These are phyloP conservation scores for Cordyceps farinosa DNA, from an alignment of 2,329 filamentous ascomycete species.

Conservation along the genomic window DNA sequence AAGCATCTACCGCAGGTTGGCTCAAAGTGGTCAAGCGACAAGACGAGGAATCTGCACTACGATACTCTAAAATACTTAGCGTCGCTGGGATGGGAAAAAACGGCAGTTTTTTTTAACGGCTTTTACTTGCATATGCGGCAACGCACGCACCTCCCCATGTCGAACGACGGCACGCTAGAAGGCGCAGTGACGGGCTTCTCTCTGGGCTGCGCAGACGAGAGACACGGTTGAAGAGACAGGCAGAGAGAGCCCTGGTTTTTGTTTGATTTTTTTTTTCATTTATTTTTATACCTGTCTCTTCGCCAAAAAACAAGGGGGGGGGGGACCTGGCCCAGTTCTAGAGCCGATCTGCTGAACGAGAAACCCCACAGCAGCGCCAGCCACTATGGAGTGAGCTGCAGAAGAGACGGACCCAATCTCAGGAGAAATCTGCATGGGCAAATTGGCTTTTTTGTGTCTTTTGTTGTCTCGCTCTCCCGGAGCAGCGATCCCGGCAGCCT, in stretches of 20 bases:
- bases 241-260: too few relatives aligned
- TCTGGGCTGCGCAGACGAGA: too few relatives aligned
- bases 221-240: too few relatives aligned
- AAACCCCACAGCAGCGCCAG: not conserved
- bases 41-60: too few relatives aligned
- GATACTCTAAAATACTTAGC: too few relatives aligned
- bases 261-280: not conserved
- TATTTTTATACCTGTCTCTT: not conserved
- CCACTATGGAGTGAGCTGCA: not conserved
- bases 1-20: not conserved
- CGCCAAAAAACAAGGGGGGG: not conserved
- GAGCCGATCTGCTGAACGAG: not conserved
- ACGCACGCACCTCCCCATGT: too few relatives aligned
- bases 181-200: too few relatives aligned
- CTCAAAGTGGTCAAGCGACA: not conserved
- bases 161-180: not conserved
- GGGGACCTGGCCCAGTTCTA: too few relatives aligned
- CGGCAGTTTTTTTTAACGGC: not conserved
- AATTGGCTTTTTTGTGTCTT: not conserved
- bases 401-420: not conserved
- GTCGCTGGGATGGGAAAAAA: not conserved
- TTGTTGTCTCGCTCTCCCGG: constrained; percentile 10
- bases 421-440: constrained; percentile 1
- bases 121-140: not conserved
- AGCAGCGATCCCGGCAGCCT: not conserved